Conservation (phyloP, 495 filamentous ascomycete genomes). For the Penicillium egyptiacum region DNA sequence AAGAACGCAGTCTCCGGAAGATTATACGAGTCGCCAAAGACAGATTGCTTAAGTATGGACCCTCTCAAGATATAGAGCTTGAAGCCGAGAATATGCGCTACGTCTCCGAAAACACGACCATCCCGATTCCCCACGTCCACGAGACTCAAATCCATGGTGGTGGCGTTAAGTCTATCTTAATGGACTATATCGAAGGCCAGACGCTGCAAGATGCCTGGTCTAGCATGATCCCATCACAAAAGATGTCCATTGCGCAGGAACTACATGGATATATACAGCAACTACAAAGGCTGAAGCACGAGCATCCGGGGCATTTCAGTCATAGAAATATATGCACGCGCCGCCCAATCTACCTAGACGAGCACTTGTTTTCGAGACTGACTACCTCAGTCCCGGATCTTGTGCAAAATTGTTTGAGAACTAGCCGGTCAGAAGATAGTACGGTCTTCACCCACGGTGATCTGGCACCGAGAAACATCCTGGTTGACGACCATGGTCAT, state of each 20-base stretch:
- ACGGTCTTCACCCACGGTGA: conserved; percentile 10
- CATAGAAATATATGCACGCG: not conserved
- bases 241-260: conserved; percentile 2
- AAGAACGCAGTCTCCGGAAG: not conserved
- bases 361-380: not conserved
- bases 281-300: not conserved
- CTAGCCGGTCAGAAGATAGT: not conserved
- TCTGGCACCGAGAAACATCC: conserved; percentile 11
- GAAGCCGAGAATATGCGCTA: conserved; percentile 8
- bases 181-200: conserved; percentile 4
- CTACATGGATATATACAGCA: conserved; percentile 4
- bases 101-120: conserved; percentile 1
- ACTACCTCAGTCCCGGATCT: not conserved
- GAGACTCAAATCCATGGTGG: not conserved
- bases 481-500: conserved; percentile 4
- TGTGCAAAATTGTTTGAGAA: no score
- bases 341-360: not conserved
- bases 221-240: not conserved
- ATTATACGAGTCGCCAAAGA: conserved; percentile 3
- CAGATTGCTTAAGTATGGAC: conserved; percentile 6
- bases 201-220: conserved; percentile 6
- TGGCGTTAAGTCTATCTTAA: not conserved
- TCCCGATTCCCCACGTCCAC: conserved; percentile 1
- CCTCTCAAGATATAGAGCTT: not conserved
- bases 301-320: not conserved